phyloP scores from a whole-genome alignment of 176 grass and related monocot genomes.

The Stipa capillata region DNA sequence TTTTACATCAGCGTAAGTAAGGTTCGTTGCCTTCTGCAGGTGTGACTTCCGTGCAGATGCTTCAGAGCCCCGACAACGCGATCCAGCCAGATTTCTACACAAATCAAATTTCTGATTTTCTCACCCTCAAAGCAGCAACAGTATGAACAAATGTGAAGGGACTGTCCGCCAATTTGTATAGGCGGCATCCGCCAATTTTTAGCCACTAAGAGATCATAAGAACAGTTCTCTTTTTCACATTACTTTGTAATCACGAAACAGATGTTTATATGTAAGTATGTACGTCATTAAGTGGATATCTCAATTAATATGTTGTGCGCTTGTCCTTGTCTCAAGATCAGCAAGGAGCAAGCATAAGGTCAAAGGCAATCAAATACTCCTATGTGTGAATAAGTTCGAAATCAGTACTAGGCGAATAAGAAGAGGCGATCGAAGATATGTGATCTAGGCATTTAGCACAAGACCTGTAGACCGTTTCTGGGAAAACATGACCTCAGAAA shows the following conservation, averaged over 20 bases:
- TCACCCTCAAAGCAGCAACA: constrained; percentile 69
- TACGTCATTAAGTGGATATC: neutral
- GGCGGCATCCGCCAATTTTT: too few relatives aligned
- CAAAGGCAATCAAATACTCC: neutral
- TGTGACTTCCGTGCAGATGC: constrained; percentile 75
- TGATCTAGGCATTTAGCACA: neutral
- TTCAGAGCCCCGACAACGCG: constrained; percentile 76
- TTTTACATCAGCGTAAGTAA: constrained; percentile 3
- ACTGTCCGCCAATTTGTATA: too few relatives aligned
- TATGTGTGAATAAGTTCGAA: neutral
- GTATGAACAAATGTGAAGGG: constrained; percentile 46
- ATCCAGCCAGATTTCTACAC: constrained; percentile 95
- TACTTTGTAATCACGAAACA: neutral
- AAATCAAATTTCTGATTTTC: constrained; percentile 81
- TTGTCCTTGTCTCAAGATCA: neutral
- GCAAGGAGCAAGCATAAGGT: neutral
- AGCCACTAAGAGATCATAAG: constrained; percentile 3
- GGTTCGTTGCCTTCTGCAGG: constrained; percentile 40
- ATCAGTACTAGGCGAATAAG: neutral
- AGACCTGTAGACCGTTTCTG: neutral
- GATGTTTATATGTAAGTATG: constrained; percentile 19
- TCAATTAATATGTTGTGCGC: neutral
- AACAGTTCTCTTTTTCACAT: constrained; percentile 15
- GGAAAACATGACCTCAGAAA: neutral
- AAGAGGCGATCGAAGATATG: neutral